Conservation (phyloP, 176 grass and related monocot genomes). For the Luzula sylvatica region DNA sequence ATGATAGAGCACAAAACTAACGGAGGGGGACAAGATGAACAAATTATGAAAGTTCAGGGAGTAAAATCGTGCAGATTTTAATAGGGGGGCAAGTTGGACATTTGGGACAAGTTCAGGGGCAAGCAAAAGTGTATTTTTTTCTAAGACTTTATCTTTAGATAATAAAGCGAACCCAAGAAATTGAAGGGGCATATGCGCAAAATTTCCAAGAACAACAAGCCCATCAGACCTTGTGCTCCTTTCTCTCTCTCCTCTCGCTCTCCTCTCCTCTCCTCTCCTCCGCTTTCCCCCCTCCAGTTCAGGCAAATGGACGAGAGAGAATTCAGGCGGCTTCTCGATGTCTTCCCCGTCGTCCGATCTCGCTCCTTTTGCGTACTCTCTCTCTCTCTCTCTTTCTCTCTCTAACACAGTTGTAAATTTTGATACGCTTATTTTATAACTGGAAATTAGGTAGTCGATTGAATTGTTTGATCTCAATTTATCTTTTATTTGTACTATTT, state of each 20-base stretch:
- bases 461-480: neutral
- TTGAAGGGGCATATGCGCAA: conserved; percentile 1
- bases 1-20: too few relatives aligned
- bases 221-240: neutral
- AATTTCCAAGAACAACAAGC: neutral
- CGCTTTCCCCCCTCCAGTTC: neutral
- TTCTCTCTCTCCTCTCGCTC: neutral
- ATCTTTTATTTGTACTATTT: neutral
- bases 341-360: conserved; percentile 74
- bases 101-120: too few relatives aligned
- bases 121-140: too few relatives aligned
- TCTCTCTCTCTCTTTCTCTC: neutral
- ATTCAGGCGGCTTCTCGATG: conserved; percentile 69
- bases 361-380: conserved; percentile 64
- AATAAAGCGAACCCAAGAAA: neutral
- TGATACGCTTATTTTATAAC: neutral
- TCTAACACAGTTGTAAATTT: neutral
- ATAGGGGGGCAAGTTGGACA: too few relatives aligned
- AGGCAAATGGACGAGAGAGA: conserved; percentile 73
- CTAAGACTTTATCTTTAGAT: too few relatives aligned
- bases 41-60: too few relatives aligned
- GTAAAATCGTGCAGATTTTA: too few relatives aligned
- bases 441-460: neutral
- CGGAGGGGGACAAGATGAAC: too few relatives aligned
- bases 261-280: neutral